Evolutionary conservation across 2,329 filamentous ascomycete genomes (phyloP).

Genomic region (Intubia oerlemansii): DNA sequence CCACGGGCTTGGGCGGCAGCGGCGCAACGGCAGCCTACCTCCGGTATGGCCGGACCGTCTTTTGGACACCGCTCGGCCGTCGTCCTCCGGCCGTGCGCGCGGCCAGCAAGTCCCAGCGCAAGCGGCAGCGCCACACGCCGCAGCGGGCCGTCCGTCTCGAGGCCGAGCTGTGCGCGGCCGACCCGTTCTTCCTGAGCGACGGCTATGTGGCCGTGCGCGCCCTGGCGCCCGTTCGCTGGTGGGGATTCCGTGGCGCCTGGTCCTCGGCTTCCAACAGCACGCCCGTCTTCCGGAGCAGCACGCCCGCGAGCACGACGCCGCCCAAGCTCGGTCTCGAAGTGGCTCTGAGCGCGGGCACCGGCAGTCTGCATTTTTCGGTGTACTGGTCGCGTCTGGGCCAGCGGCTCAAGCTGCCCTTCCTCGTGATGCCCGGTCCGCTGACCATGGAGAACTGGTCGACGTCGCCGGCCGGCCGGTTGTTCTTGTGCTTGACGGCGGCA

Average conservation of each 20-base stretch:
- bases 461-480: constrained; percentile 9
- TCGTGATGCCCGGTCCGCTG: constrained; percentile 13
- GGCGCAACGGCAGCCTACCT: constrained; percentile 15
- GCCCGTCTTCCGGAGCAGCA: constrained; percentile 4
- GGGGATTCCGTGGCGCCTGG: constrained; percentile 4
- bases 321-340: constrained; percentile 23
- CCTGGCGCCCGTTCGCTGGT: constrained; percentile 17
- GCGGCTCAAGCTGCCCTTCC: constrained; percentile 21
- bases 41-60: constrained; percentile 16
- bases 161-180: constrained; percentile 19
- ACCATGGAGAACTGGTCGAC: constrained; percentile 1
- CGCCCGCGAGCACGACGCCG: constrained; percentile 10
- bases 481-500: constrained; percentile 18
- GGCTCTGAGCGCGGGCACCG: constrained; percentile 14
- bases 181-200: constrained; percentile 10
- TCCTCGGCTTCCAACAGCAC: constrained; percentile 3
- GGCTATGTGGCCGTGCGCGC: constrained; percentile 21
- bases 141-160: constrained; percentile 16
- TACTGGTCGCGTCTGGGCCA: constrained; percentile 25
- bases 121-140: constrained; percentile 1
- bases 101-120: not conserved
- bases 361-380: constrained; percentile 19
- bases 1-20: constrained; percentile 5
- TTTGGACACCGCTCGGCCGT: constrained; percentile 9
- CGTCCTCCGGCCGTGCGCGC: not conserved